Evolutionary conservation across 2,329 filamentous ascomycete genomes (phyloP), one percentile per base, ranked within the genome.

Genomic region (Ophidiomyces ophidiicola): DNA sequence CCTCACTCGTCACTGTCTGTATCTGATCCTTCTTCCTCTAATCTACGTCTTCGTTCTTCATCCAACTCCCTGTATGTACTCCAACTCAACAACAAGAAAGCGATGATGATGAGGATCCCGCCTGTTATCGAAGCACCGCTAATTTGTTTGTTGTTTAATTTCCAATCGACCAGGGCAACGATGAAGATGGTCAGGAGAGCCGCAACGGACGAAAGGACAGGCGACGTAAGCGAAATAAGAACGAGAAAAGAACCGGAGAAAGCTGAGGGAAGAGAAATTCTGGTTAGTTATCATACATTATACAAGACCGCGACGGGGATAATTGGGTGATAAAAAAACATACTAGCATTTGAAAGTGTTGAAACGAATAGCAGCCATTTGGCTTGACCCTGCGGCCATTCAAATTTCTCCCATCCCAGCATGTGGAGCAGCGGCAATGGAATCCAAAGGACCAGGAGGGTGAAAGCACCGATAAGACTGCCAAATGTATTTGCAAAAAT

Each of bases 101-200:
- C 90, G 1, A 75, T 70, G 42, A 94, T 82, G 53, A 98, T 98
- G 51, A 96, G 68, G 19, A 81, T 54, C 0, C 90, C 88, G n/a
- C 90, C 90, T 0, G 76, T 53, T 8, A 96, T 69, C 3, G 88
- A 82, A 0, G 86, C 82, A 3, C 70, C 64, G 36, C 78, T 82
- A 14, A 94, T 67, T 0, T 81, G 75, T 50, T 80, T 71, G 35
- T 88, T 84, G 0, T 84, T 92, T 30, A 87, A 68, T 41, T 87
- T 57, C 77, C 90, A 92, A 61, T 98, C 90, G 40, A 83, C 83
- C 20, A 96, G 67, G 1, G 88, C 90, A 5, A 98, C 90, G 44
- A 96, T 76, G 69, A 98, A 96, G 49, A 98, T 98, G 15, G 90
- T 98, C 32, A 98, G 69, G 5, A 98, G 73, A 2, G 88, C 85